Evolutionary conservation across 1,284 basidiomycete species (phyloP), one percentile per base, ranked within the genome.

Genomic region (Agroathelia rolfsii): DNA sequence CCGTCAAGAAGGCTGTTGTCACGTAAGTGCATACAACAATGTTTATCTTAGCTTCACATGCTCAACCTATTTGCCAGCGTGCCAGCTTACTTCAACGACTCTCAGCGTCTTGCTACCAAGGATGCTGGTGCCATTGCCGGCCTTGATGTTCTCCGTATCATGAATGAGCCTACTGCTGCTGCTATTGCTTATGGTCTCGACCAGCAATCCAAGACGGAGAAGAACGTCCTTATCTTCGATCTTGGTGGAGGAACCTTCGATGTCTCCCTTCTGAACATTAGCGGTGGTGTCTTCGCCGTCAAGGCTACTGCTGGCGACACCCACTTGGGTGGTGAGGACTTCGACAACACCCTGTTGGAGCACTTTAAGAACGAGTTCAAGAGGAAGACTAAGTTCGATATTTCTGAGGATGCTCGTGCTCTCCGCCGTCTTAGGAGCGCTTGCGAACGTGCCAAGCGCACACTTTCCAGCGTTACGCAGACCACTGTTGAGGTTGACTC

Each of bases 311-410:
- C 92, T 48, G 94, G 93, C 73, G 92, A 97, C 66, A 97, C 93
- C 46, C 93, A 97, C 65, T 72, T 97, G 59, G 93, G 90, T 68
- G 89, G 89, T 66, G 90, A 94, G 66, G 89, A 94, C 61, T 98
- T 97, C 55, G 94, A 98, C 69, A 97, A 97, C 69, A 76, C 87
- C 53, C 81, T 99, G 48, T 68, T 98, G 43, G 89, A 98, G 41
- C 85, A 93, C 77, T 95, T 98, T 70, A 89, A 90, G 69, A 88
- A 88, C 60, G 93, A 97, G 66, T 97, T 97, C 81, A 92, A 95
- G 79, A 76, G 79, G 55, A 98, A 97, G 75, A 84, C 89, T 59
- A 89, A 95, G 72, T 73, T 80, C 51, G 94, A 98, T 63, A 95
- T 99, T 62, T 88, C 88, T 29, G 88, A 85, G 28, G 92, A 98